phyloP scores from a whole-genome alignment of 495 filamentous ascomycete species.

The Astrothelium macrocarpum region DNA sequence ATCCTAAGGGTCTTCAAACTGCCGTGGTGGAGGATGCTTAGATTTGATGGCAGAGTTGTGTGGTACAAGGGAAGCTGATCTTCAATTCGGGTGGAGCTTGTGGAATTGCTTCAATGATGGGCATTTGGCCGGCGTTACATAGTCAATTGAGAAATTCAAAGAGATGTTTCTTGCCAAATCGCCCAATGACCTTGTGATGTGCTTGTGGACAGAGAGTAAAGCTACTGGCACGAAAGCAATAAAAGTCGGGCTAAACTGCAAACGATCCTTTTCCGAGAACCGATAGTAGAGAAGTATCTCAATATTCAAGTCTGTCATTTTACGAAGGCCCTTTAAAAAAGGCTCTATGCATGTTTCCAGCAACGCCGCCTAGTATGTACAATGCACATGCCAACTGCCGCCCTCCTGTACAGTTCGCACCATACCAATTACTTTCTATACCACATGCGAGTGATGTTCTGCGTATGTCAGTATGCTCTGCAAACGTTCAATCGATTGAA shows the following conservation, averaged over 20 bases:
- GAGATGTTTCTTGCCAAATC: background rate
- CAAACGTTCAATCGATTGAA: background rate
- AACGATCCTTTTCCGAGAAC: no score
- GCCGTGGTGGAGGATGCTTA: conserved; percentile 51
- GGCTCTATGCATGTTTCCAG: conserved; percentile 3
- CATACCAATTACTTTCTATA: conserved; percentile 42
- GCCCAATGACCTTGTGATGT: background rate
- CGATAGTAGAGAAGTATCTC: no score
- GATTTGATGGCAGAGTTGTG: no score
- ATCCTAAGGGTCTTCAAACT: conserved; percentile 91
- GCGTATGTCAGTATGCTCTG: background rate
- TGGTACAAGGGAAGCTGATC: no score
- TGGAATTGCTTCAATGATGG: background rate
- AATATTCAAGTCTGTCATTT: no score
- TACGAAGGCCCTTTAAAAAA: background rate
- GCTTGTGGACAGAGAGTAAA: background rate
- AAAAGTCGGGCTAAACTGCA: no score
- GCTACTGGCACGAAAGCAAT: no score
- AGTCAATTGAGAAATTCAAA: background rate
- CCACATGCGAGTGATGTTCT: conserved; percentile 50
- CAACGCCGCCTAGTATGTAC: conserved; percentile 2
- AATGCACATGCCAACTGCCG: background rate
- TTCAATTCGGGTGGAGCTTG: background rate
- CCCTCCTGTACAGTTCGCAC: background rate
- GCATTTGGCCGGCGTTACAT: conserved; percentile 1